phyloP scores from a whole-genome alignment of 1,284 basidiomycete genomes.

The Trichosporon coremiiforme region DNA sequence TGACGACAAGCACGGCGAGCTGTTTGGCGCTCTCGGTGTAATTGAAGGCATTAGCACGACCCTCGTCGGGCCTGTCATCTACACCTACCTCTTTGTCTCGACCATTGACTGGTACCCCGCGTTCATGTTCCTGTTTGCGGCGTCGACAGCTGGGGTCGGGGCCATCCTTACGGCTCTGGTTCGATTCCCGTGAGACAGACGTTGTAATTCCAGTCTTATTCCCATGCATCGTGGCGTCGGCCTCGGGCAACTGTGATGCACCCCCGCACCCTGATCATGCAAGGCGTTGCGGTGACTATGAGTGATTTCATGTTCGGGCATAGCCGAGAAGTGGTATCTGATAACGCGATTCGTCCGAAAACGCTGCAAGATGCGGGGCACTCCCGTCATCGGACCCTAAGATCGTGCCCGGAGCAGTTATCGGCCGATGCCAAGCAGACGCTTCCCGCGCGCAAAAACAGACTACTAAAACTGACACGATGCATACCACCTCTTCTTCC shows the following conservation, averaged over 20 bases:
- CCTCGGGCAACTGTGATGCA: no score
- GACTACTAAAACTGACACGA: not conserved
- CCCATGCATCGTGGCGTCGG: no score
- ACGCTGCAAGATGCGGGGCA: not conserved
- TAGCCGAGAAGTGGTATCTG: not conserved
- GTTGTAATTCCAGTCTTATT: no score
- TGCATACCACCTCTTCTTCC: not conserved
- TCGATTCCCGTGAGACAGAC: not conserved
- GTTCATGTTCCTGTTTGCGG: not conserved
- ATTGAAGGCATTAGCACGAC: not conserved
- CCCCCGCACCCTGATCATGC: no score
- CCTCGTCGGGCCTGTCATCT: not conserved
- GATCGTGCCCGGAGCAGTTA: not conserved
- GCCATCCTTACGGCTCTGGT: not conserved
- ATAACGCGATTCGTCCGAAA: conserved; percentile 1
- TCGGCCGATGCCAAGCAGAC: not conserved
- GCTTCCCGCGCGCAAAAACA: not conserved
- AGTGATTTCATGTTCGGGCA: not conserved
- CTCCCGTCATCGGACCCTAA: not conserved
- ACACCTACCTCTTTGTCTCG: not conserved
- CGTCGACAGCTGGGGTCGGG: not conserved
- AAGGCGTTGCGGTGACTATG: no score
- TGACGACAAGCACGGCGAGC: not conserved
- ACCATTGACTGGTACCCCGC: not conserved
- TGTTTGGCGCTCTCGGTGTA: not conserved